These are phyloP conservation scores for Xylaria venustula DNA, from an alignment of 495 filamentous ascomycete genomes.

Conservation along the genomic window DNA sequence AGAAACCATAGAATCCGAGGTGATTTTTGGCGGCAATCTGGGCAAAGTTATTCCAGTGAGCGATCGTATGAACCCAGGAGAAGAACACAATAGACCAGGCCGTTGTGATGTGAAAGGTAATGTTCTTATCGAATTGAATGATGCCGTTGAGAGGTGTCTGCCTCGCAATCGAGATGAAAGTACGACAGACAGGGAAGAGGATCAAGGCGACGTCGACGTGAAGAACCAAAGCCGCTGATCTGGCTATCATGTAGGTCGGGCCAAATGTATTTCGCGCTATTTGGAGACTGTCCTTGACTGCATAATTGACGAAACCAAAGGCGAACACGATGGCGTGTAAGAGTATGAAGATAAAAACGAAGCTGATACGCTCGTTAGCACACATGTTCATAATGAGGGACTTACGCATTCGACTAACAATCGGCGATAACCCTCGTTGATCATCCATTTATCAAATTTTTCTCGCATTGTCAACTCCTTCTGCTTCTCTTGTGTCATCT, in stretches of 20 bases:
- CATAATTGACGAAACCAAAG: constrained; percentile 74
- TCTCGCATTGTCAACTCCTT: constrained; percentile 56
- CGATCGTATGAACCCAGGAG: constrained; percentile 75
- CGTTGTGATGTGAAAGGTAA: constrained; percentile 76
- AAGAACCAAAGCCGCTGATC: constrained; percentile 66
- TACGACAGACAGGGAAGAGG: constrained; percentile 76
- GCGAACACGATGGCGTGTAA: constrained; percentile 68
- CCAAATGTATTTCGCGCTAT: constrained; percentile 62
- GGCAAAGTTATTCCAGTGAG: constrained; percentile 79
- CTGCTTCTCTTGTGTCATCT: constrained; percentile 63
- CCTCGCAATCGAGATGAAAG: constrained; percentile 70
- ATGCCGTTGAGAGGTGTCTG: constrained; percentile 75
- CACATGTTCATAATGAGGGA: constrained; percentile 3
- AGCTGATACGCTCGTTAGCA: constrained; percentile 45
- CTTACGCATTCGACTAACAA: constrained; percentile 52
- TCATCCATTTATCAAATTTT: constrained; percentile 65
- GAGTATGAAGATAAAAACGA: constrained; percentile 66
- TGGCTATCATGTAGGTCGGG: constrained; percentile 67
- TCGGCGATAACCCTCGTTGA: constrained; percentile 73
- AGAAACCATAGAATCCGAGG: constrained; percentile 68
- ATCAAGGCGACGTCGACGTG: constrained; percentile 75
- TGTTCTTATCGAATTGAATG: constrained; percentile 79
- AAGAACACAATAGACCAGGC: constrained; percentile 82
- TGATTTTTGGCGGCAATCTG: constrained; percentile 68
- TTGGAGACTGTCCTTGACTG: constrained; percentile 67